Evolutionary conservation across 192 early-diverging fungal genomes (phyloP), one percentile per base, ranked within the genome.

Genomic region (Coemansia sp.): DNA sequence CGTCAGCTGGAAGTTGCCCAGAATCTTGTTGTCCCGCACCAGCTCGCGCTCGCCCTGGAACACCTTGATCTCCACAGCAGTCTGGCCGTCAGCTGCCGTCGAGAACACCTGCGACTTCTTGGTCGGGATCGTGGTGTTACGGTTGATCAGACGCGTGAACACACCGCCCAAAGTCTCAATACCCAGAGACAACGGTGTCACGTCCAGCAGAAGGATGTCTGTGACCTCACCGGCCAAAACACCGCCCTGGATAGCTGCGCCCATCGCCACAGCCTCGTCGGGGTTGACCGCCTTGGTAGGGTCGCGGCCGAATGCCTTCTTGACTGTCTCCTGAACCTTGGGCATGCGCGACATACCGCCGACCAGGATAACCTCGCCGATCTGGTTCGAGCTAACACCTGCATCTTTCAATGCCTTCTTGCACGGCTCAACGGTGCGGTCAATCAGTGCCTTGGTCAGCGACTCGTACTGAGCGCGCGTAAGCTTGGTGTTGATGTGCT

Each of bases 101-200:
- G 97, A 97, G 87, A 98, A 98, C 64, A 93, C 88, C 82, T 98
- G 97, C n/a, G 90, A 90, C 85, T 98, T 98, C 85, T 98, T 98
- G 81, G 97, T 98, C 25, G 97, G 97, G 65, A 98, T 97, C 25
- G 95, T 97, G 61, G 97, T 97, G 85, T 98, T 98, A 64, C 95
- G 87, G 83, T 88, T 93, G 83, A 98, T 98, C 38, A 98, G 85
- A 54, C 94, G 89, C 54, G 97, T 94, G 75, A 98, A 97, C 59
- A 98, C 95, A 65, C 96, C 97, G 67, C 97, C 97, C 29, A 96
- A 86, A 49, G 97, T 98, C 75, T 97, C 97, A 72, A 98, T 97
- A 80, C 97, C 97, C 57, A 98, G 89, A 16, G 97, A 97, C 41
- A 98, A 86, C 38, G 97, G 97, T 21, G 94, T 96, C 50, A 98